These are phyloP conservation scores for Streptanthus diversifolius DNA, from an alignment of 345 rosid genomes.

Conservation along the genomic window DNA sequence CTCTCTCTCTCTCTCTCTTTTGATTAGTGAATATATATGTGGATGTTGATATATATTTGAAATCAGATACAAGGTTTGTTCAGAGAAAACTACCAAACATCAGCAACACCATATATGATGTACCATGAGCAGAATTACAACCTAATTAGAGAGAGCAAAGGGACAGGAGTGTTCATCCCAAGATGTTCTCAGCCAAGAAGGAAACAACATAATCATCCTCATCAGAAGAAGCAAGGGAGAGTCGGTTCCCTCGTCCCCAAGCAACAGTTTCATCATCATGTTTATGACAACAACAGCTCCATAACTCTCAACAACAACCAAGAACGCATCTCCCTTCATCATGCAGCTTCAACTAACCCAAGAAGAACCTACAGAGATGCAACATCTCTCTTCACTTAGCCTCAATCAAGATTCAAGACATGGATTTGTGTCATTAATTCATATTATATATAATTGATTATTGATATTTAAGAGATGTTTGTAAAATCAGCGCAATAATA, in stretches of 20 bases:
- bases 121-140: conserved; percentile 45
- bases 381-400: conserved; percentile 37
- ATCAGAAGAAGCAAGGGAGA: conserved; percentile 56
- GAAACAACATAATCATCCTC: conserved; percentile 32
- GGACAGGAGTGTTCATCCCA: conserved; percentile 93
- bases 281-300: conserved; percentile 7
- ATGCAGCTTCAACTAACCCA: conserved; percentile 24
- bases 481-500: conserved; percentile 29
- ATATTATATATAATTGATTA: conserved; percentile 23
- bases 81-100: conserved; percentile 41
- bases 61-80: conserved; percentile 43
- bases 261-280: conserved; percentile 34
- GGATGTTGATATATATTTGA: conserved; percentile 6
- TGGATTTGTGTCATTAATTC: conserved; percentile 25
- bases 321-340: conserved; percentile 19
- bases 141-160: conserved; percentile 63
- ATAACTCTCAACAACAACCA: conserved; percentile 20
- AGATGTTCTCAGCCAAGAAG: conserved; percentile 61
- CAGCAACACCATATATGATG: conserved; percentile 42
- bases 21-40: background rate
- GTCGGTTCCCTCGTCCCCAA: conserved; percentile 41
- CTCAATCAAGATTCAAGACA: conserved; percentile 21
- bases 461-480: conserved; percentile 21
- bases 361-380: conserved; percentile 42
- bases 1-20: conserved; percentile 5